Percentiles rank a stretch among this genome's conserved stretches.
Evolutionary conservation across 2,329 filamentous ascomycete species (phyloP).

Genomic region (Cadophora malorum): DNA sequence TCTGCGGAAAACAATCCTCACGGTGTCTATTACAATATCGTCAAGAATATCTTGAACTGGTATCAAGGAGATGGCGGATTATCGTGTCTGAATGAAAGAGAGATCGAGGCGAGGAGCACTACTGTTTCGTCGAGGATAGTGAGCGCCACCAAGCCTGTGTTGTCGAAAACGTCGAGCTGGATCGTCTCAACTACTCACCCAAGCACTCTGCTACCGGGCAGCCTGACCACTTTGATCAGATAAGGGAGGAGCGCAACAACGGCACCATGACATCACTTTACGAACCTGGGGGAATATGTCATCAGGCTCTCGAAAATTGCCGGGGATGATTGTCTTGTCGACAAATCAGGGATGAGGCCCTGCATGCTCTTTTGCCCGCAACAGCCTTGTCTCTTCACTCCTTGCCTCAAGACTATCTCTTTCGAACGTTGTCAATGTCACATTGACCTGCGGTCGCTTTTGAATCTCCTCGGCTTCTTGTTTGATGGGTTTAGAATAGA

Average conservation of each 20-base stretch:
- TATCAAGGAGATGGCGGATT: not conserved
- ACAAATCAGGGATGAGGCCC: too few relatives aligned
- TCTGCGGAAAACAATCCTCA: conserved; percentile 28
- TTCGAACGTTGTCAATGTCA: too few relatives aligned
- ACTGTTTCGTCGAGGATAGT: not conserved
- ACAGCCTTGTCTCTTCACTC: too few relatives aligned
- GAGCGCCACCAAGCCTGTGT: not conserved
- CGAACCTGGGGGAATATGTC: too few relatives aligned
- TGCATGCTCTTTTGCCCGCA: too few relatives aligned
- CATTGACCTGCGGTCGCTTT: too few relatives aligned
- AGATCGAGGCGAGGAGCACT: not conserved
- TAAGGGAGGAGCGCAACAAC: not conserved
- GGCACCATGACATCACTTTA: too few relatives aligned
- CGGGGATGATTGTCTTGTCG: too few relatives aligned
- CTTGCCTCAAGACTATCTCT: too few relatives aligned
- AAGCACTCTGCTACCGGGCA: not conserved
- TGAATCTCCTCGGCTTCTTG: too few relatives aligned
- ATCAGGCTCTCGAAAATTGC: not conserved
- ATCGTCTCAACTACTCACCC: not conserved
- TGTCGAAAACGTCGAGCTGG: not conserved
- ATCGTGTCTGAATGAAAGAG: not conserved
- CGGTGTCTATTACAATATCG: conserved; percentile 21
- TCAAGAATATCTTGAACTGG: conserved; percentile 22
- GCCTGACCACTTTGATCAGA: not conserved
- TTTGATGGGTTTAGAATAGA: too few relatives aligned